phyloP scores from a whole-genome alignment of 2,329 filamentous ascomycete species.

The Hymenoscyphus albidus region DNA sequence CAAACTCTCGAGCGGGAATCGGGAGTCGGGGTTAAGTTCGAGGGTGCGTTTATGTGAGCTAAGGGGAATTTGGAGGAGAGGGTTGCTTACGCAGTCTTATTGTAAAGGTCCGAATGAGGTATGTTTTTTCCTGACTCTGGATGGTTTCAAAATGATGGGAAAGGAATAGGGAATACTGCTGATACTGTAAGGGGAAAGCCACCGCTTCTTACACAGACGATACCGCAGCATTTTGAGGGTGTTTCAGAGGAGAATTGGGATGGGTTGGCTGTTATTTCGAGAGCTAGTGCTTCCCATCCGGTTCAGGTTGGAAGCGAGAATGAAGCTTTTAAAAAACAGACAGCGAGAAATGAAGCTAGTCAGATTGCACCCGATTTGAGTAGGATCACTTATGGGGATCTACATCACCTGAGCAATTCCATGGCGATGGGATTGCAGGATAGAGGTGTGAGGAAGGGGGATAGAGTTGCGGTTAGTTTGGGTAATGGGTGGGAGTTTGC shows the following conservation, averaged over 20 bases:
- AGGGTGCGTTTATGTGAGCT: too few species aligned
- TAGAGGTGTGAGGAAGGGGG: conserved; percentile 73
- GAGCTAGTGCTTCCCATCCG: conserved; percentile 37
- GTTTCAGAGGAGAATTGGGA: conserved; percentile 64
- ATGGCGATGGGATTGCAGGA: conserved; percentile 67
- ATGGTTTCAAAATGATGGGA: too few species aligned
- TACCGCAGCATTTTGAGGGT: conserved; percentile 67
- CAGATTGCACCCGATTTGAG: background rate
- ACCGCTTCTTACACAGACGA: conserved; percentile 61
- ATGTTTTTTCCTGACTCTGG: too few species aligned
- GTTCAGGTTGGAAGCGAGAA: conserved; percentile 36
- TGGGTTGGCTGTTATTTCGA: conserved; percentile 53
- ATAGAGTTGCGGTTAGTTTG: conserved; percentile 79
- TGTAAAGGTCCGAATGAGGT: too few species aligned
- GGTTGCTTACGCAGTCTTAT: too few species aligned
- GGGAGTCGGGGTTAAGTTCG: too few species aligned
- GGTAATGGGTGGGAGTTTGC: conserved; percentile 85
- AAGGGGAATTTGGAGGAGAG: too few species aligned
- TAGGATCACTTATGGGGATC: conserved; percentile 64
- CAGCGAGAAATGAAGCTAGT: background rate
- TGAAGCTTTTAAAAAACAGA: too few species aligned
- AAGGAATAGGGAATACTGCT: too few species aligned
- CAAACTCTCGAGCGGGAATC: too few species aligned
- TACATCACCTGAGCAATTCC: conserved; percentile 73
- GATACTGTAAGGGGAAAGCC: conserved; percentile 45